These are phyloP conservation scores for Hypoxylon crocopeplum DNA, from an alignment of 495 filamentous ascomycete species.

Conservation along the genomic window DNA sequence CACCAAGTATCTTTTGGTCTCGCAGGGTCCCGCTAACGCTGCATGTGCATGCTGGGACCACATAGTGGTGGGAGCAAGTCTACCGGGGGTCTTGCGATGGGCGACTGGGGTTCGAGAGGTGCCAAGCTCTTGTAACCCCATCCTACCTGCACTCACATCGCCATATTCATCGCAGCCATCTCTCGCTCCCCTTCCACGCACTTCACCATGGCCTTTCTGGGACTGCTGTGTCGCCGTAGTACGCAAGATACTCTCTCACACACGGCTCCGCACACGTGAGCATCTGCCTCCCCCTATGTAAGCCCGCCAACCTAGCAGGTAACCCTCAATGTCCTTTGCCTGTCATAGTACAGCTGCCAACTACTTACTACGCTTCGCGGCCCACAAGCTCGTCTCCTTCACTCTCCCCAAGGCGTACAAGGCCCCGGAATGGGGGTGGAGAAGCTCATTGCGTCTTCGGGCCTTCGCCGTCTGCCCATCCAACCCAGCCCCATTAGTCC, in stretches of 20 bases:
- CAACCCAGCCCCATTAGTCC: slow-evolving; percentile 39
- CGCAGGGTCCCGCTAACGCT: slow-evolving; percentile 33
- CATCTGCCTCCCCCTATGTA: no score
- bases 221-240: slow-evolving; percentile 25
- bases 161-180: slow-evolving; percentile 30
- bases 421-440: slow-evolving; percentile 40
- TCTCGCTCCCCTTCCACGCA: slow-evolving; percentile 7
- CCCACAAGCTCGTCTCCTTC: slow-evolving; percentile 22
- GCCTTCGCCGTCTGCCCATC: slow-evolving; percentile 41
- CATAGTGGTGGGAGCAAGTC: slow-evolving; percentile 34
- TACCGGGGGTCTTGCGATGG: slow-evolving; percentile 32
- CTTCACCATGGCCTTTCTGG: slow-evolving; percentile 25
- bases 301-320: no score
- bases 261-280: slow-evolving; percentile 22
- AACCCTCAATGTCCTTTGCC: background rate
- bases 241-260: slow-evolving; percentile 21
- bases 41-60: slow-evolving; percentile 38
- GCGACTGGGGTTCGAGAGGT: slow-evolving; percentile 38
- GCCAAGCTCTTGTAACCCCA: slow-evolving; percentile 40
- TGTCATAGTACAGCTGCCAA: slow-evolving; percentile 9
- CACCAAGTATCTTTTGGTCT: slow-evolving; percentile 37
- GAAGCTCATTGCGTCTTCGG: slow-evolving; percentile 35
- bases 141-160: slow-evolving; percentile 35
- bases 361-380: slow-evolving; percentile 19
- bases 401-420: slow-evolving; percentile 15